Conservation (phyloP, 768 basidiomycete species). For the Cyclocybe cylindracea region DNA sequence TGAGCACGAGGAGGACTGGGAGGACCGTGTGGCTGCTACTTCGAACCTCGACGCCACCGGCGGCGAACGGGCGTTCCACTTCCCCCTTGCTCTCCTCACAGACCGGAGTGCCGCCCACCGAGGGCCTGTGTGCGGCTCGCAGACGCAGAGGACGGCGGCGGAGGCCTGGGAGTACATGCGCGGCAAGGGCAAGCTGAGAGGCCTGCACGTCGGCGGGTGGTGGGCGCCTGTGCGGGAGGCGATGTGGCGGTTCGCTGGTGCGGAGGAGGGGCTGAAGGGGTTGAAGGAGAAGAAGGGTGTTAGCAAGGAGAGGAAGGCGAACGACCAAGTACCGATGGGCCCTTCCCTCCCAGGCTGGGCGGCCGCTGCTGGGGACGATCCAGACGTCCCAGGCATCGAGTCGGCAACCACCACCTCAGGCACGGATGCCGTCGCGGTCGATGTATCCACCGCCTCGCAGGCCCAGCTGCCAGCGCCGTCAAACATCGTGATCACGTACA, state of each 20-base stretch:
- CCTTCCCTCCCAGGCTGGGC: background rate
- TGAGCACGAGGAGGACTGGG: constrained; percentile 73
- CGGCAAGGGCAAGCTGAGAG: constrained; percentile 30
- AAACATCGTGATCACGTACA: constrained; percentile 69
- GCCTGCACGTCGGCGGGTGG: constrained; percentile 58
- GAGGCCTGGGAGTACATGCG: constrained; percentile 63
- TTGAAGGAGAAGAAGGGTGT: background rate
- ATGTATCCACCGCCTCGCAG: constrained; percentile 23
- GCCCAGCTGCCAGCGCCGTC: constrained; percentile 40
- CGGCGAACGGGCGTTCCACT: constrained; percentile 62
- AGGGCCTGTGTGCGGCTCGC: constrained; percentile 59
- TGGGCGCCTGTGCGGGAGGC: constrained; percentile 75
- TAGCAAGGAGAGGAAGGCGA: background rate
- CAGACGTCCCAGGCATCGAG: background rate
- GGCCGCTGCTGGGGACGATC: background rate
- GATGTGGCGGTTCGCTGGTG: constrained; percentile 68
- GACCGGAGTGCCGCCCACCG: constrained; percentile 81
- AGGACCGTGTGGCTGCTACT: constrained; percentile 51
- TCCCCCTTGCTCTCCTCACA: constrained; percentile 66
- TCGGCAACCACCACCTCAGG: background rate
- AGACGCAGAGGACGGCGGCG: constrained; percentile 72
- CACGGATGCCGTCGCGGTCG: constrained; percentile 13
- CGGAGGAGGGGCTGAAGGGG: constrained; percentile 15
- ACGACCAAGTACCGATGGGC: background rate
- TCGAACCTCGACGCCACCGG: constrained; percentile 10